phyloP scores from a whole-genome alignment of 495 filamentous ascomycete genomes.

The Penicillium verhagenii region DNA sequence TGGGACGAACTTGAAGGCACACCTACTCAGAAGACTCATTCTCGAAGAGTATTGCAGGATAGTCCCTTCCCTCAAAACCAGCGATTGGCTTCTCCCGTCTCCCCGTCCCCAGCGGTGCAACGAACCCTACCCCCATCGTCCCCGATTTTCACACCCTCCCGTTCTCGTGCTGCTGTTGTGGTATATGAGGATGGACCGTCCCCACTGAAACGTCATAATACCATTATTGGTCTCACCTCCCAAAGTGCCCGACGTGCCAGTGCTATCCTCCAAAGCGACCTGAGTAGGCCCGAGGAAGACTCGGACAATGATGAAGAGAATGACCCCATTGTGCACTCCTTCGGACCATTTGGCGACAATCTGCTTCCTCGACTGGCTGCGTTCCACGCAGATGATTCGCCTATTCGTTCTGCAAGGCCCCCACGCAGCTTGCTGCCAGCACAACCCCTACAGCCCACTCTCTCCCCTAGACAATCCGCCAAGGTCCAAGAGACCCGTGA shows the following conservation, averaged over 20 bases:
- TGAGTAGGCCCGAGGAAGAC: slow-evolving; percentile 56
- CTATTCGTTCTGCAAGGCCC: slow-evolving; percentile 41
- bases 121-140: slow-evolving; percentile 44
- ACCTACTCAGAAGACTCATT: slow-evolving; percentile 32
- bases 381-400: slow-evolving; percentile 60
- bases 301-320: slow-evolving; percentile 90
- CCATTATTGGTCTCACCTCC: slow-evolving; percentile 24
- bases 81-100: slow-evolving; percentile 67
- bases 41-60: slow-evolving; percentile 38
- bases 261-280: slow-evolving; percentile 49
- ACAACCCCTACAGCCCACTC: slow-evolving; percentile 37
- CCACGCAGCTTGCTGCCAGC: slow-evolving; percentile 28
- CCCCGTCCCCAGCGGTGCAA: slow-evolving; percentile 64
- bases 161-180: slow-evolving; percentile 50
- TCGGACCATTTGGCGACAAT: slow-evolving; percentile 83
- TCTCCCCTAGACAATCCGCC: slow-evolving; percentile 37
- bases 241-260: slow-evolving; percentile 27
- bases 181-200: slow-evolving; percentile 61
- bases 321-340: slow-evolving; percentile 85
- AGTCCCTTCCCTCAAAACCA: slow-evolving; percentile 66
- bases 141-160: slow-evolving; percentile 39
- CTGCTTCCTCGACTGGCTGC: slow-evolving; percentile 75
- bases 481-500: slow-evolving; percentile 21
- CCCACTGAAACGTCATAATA: slow-evolving; percentile 36
- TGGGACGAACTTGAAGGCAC: slow-evolving; percentile 61